Base-by-base conservation (phyloP, 2,329 filamentous ascomycete genomes). In the Sporothrix pseudoabietina region DNA sequence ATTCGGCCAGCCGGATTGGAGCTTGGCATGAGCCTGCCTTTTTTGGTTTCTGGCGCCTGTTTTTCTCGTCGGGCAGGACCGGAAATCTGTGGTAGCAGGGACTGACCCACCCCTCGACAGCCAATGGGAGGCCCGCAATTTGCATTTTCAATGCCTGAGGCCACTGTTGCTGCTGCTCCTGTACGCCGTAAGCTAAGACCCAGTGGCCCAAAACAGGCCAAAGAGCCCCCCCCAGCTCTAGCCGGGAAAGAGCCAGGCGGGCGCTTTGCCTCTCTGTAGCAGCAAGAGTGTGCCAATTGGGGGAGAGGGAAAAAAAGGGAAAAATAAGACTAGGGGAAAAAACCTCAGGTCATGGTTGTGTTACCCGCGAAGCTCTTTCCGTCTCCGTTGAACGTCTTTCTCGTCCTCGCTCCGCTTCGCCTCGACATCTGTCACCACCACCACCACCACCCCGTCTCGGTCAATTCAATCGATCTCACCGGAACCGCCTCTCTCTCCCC, bases 281-380 rank as follows among this genome's bases (percentile, higher is more conserved):
- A 4, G 54, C 35, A 35, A 30, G 61, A 30, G 61, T 54, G 41
- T 63, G 55, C 68, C 72, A 69, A 71, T 68, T 70, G 70, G 69
- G 61, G 39, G 26, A 69, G 65, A 66, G 65, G 41, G 35, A 69
- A 66, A 49, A 65, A 70, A 72, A 74, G 35, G 59, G 54, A 49
- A 65, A 70, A 72, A 74, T 71, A 71, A 12, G 70, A 63, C 19
- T 35, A 32, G 61, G 30, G 75, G 78, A 86, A 85, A 85, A 84
- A 82, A 85, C 84, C 85, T 86, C 85, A 87, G 72, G 61, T 72
- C 71, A 75, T 71, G 16, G 54, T 63, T 61, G 52, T 61, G 52
- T 19, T 30, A 44, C 49, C 57, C 26, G 30, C 71, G 59, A 66
- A 71, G 55, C 69, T 70, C 44, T 30, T 44, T 44, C 26, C 26